Conservation (phyloP, 495 filamentous ascomycete genomes). For the Pseudotulostoma volvatum region DNA sequence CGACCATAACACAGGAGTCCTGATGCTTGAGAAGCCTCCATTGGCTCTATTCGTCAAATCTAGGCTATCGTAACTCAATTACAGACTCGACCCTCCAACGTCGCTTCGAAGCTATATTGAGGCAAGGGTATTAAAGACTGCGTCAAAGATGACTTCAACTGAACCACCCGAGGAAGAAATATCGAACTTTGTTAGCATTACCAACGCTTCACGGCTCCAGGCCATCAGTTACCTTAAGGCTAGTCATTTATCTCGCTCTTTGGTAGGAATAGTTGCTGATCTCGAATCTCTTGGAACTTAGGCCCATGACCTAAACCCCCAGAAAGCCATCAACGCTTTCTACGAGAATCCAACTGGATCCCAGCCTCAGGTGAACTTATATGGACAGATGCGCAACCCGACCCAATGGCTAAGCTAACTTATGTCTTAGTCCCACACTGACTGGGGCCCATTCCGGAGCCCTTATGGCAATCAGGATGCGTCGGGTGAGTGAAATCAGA, state of each 20-base stretch:
- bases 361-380: conserved; percentile 15
- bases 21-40: too few relatives aligned
- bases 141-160: too few relatives aligned
- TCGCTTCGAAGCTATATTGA: too few relatives aligned
- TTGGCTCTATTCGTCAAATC: too few relatives aligned
- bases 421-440: not conserved
- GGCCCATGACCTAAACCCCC: conserved; percentile 31
- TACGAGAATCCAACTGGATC: conserved; percentile 33
- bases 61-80: too few relatives aligned
- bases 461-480: conserved; percentile 5
- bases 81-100: too few relatives aligned
- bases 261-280: not conserved
- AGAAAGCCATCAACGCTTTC: conserved; percentile 37
- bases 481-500: conserved; percentile 2
- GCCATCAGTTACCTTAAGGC: conserved; percentile 35
- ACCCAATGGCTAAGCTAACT: not conserved
- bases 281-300: conserved; percentile 8
- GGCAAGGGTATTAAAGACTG: too few relatives aligned
- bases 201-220: conserved; percentile 26
- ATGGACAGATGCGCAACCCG: not conserved
- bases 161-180: conserved; percentile 32
- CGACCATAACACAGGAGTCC: too few relatives aligned
- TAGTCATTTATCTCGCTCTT: not conserved
- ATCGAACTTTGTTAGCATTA: conserved; percentile 30
- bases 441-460: conserved; percentile 1